phyloP scores from a whole-genome alignment of 139 green algal genomes.

The Dunaliella sp. region DNA sequence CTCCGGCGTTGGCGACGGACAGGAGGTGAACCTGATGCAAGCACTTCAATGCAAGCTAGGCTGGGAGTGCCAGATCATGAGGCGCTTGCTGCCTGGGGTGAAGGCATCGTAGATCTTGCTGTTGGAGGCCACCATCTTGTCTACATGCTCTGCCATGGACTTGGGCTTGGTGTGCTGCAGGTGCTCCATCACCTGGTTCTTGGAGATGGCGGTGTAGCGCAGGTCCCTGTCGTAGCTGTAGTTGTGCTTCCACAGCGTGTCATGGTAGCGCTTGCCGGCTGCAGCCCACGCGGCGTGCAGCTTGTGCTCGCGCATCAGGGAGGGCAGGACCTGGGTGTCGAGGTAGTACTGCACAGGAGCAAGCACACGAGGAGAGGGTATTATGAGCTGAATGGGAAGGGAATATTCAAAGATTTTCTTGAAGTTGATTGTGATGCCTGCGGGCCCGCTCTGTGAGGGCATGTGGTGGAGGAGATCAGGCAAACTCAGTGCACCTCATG shows the following conservation, averaged over 20 bases:
- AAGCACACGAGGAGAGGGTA: background rate
- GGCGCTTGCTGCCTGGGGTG: constrained; percentile 58
- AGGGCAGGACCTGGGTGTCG: constrained; percentile 57
- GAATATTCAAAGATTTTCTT: too few relatives aligned
- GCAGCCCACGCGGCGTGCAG: constrained; percentile 54
- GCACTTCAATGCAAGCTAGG: constrained; percentile 45
- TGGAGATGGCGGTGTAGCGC: constrained; percentile 55
- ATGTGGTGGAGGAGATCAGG: too few relatives aligned
- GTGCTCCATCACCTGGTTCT: constrained; percentile 57
- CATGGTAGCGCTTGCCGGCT: constrained; percentile 55
- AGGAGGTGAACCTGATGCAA: too few relatives aligned
- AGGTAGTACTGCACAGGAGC: constrained; percentile 34
- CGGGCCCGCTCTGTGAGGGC: too few relatives aligned
- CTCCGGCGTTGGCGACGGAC: too few relatives aligned
- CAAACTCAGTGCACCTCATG: too few relatives aligned
- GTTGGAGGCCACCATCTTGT: constrained; percentile 58
- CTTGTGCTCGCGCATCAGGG: constrained; percentile 66
- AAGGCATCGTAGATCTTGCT: constrained; percentile 65
- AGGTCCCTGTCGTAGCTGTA: constrained; percentile 59
- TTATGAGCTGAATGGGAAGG: too few relatives aligned
- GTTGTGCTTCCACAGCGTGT: constrained; percentile 65
- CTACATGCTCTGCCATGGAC: constrained; percentile 41
- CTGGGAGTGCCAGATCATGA: constrained; percentile 62
- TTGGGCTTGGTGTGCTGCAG: constrained; percentile 58
- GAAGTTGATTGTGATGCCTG: too few relatives aligned